Percentiles rank a stretch among this genome's conserved stretches.
Evolutionary conservation across 2,329 filamentous ascomycete genomes (phyloP).

Genomic region (Malbranchea cinnamomea): DNA sequence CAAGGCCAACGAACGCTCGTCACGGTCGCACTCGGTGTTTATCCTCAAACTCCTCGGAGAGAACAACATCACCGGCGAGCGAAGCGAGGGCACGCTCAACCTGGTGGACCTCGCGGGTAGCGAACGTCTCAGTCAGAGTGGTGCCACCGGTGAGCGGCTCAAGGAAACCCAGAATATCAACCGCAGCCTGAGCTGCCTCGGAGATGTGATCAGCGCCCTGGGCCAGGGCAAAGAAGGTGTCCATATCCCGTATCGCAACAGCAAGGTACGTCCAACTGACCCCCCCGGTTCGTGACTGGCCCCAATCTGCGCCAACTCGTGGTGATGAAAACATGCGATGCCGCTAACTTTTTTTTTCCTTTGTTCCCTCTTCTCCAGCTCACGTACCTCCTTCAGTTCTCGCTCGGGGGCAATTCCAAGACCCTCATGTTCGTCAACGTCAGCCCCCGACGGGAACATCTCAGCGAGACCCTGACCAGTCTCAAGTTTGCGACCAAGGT

Average conservation of each 20-base stretch:
- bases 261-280: constrained; percentile 58
- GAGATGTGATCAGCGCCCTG: constrained; percentile 89
- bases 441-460: constrained; percentile 74
- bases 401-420: constrained; percentile 85
- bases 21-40: constrained; percentile 89
- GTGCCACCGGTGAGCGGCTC: constrained; percentile 71
- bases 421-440: constrained; percentile 99
- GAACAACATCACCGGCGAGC: constrained; percentile 64
- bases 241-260: constrained; percentile 90
- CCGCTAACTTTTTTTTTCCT: too few species aligned
- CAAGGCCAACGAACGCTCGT: constrained; percentile 92
- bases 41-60: constrained; percentile 56
- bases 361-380: constrained; percentile 38
- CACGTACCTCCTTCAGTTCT: constrained; percentile 89
- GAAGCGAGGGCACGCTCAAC: constrained; percentile 85
- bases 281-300: too few species aligned
- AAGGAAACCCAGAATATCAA: constrained; percentile 98
- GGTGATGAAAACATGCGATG: constrained; percentile 5
- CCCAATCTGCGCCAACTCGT: too few species aligned
- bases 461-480: constrained; percentile 87
- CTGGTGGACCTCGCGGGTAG: constrained; percentile 90
- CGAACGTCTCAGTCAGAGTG: constrained; percentile 75
- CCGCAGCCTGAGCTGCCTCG: constrained; percentile 77
- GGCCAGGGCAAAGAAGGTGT: constrained; percentile 61
- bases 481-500: constrained; percentile 93